Percentiles rank a stretch among this genome's conserved stretches.
Conservation (phyloP, 345 rosid species). For the Rhodomyrtus tomentosa region DNA sequence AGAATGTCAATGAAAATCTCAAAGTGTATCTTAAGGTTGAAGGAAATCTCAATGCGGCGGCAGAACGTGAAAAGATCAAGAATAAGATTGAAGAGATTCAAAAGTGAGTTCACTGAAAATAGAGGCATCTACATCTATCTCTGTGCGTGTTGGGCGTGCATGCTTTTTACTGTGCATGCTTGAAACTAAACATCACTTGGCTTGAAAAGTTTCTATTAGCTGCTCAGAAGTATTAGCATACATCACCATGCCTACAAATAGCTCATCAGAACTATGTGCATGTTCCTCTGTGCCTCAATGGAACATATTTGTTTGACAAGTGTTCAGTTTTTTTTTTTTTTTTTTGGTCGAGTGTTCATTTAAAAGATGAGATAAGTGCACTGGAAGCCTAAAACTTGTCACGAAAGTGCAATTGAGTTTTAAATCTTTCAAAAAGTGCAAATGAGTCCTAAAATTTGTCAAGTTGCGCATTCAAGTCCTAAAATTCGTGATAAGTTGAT, state of each 20-base stretch:
- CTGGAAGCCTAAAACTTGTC: no score
- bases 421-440: no score
- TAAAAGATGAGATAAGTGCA: no score
- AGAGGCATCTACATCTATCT: not conserved
- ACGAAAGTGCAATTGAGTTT: no score
- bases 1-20: constrained; percentile 76
- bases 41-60: constrained; percentile 47
- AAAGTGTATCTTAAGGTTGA: constrained; percentile 69
- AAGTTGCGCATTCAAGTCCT: no score
- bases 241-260: not conserved
- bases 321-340: no score
- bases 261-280: not conserved
- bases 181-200: not conserved
- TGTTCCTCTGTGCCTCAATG: not conserved
- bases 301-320: not conserved
- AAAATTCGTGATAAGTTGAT: no score
- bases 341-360: not conserved
- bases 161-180: not conserved
- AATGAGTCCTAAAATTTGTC: no score
- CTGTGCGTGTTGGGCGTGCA: not conserved
- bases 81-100: constrained; percentile 56
- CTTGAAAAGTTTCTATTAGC: not conserved
- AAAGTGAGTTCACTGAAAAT: constrained; percentile 29
- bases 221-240: not conserved
- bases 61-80: constrained; percentile 58